Evolutionary conservation across 2,329 filamentous ascomycete genomes (phyloP), one percentile per base, ranked within the genome.

Genomic region (Aspergillus terreus): DNA sequence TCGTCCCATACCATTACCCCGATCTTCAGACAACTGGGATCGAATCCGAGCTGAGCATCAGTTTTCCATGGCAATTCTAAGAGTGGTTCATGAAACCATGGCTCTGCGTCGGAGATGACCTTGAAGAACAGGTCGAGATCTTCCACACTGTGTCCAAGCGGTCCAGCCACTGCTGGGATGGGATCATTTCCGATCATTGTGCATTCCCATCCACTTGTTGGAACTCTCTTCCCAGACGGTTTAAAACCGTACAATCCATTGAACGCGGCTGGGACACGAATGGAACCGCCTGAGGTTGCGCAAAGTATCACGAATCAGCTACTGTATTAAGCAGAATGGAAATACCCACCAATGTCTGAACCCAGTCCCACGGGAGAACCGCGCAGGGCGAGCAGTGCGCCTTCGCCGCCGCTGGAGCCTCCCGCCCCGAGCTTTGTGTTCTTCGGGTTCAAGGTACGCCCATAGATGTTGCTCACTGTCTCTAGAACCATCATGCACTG

Each of bases 291-390:
- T 38, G 23, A 17, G 14, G 12, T 11, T 11, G 10, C 27, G 27
- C 27, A 30, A 30, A 30, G 23, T 30, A 30, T 10, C 27, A 3
- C 14, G 35, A 38, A 38, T 38, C 3, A n/a, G 15, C 41, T 14
- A 25, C 3, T 9, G 5, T 19, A n/a, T 23, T 17, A 21, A 35
- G 9, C 5, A 10, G 15, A 21, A 25, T 23, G 11, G 11, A 10
- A n/a, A 5, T 10, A 27, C 46, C 4, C 17, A 52, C 50, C 66
- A 46, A 70, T 65, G 54, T 70, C 68, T 5, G 64, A 65, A 2
- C 63, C 67, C 9, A 68, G 58, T 2, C 67, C 66, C 0, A 68
- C 23, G 1, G 60, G 46, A 4, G 59, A 63, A 9, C 67, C 69
- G 6, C 64, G 53, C 30, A 71, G 55, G 0, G 64, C 65, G 1